These are phyloP conservation scores for Cylindrodendrum hubeiense DNA, from an alignment of 2,329 filamentous ascomycete genomes.

Conservation along the genomic window DNA sequence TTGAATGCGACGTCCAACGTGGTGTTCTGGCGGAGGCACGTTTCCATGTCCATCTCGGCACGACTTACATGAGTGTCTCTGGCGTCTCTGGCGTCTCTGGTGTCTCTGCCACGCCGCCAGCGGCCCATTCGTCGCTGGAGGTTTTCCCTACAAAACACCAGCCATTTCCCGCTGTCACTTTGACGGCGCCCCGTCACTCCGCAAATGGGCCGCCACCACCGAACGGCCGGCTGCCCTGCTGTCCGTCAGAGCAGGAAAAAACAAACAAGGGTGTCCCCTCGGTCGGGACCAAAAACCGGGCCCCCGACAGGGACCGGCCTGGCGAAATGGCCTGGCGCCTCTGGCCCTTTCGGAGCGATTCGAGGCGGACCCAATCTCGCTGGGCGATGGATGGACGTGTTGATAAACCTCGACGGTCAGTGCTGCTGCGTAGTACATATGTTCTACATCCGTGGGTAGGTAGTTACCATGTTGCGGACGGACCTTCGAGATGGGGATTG, in stretches of 20 bases:
- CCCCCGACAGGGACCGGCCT: slow-evolving; percentile 25
- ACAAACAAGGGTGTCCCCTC: slow-evolving; percentile 28
- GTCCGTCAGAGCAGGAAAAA: slow-evolving; percentile 8
- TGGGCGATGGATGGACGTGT: background rate
- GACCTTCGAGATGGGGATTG: background rate
- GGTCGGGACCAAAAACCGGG: slow-evolving; percentile 21
- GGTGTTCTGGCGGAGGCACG: background rate
- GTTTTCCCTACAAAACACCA: background rate
- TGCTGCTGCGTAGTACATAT: too few species aligned
- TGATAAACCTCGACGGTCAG: background rate
- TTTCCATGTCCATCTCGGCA: background rate
- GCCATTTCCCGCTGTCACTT: background rate
- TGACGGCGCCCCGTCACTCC: too few species aligned
- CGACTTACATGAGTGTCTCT: background rate
- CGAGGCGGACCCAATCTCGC: slow-evolving; percentile 26
- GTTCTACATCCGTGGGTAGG: too few species aligned
- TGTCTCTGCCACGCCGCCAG: background rate
- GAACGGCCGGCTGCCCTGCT: background rate
- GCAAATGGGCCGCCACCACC: background rate
- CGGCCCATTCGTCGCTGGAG: background rate
- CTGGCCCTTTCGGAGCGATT: slow-evolving; percentile 18
- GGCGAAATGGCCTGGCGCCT: slow-evolving; percentile 8
- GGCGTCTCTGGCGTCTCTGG: too few species aligned
- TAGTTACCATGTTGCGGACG: background rate
- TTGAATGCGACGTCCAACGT: background rate